A percentile compares a stretch with the other conserved stretches of the same genome.
These are phyloP conservation scores for Penicillium italicum DNA, from an alignment of 2,329 filamentous ascomycete genomes.

Conservation along the genomic window DNA sequence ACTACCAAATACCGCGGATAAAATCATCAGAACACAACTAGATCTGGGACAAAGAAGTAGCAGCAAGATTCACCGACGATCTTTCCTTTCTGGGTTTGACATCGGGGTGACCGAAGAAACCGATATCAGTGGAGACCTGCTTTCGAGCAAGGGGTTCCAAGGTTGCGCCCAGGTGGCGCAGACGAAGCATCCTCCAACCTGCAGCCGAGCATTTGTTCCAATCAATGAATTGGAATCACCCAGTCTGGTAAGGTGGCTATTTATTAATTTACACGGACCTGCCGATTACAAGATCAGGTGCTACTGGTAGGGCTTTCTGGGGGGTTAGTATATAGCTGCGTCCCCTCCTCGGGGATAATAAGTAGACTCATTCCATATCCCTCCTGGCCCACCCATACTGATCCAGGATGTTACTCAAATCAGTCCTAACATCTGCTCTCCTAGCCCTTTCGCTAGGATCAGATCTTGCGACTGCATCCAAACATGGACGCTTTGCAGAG, in stretches of 20 bases:
- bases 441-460: conserved; percentile 22
- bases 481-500: conserved; percentile 28
- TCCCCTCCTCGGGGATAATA: not conserved
- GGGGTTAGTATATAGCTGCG: not conserved
- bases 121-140: conserved; percentile 13
- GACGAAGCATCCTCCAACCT: conserved; percentile 10
- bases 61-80: not conserved
- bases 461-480: conserved; percentile 18
- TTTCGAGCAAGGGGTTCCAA: not conserved
- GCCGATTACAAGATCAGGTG: not conserved
- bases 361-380: not conserved
- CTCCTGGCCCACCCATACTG: not conserved
- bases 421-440: conserved; percentile 23
- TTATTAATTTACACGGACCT: not conserved
- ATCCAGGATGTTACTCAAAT: conserved; percentile 26
- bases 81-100: conserved; percentile 9
- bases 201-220: conserved; percentile 1
- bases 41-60: not conserved
- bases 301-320: not conserved
- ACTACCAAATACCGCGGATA: not conserved
- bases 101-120: conserved; percentile 1
- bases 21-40: not conserved
- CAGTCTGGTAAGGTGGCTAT: not conserved
- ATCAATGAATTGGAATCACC: not conserved
- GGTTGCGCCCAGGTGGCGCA: not conserved